Percentiles rank a stretch among this genome's conserved stretches.
Evolutionary conservation across 1,139 yeast genomes (phyloP).

Genomic region (Zygoascus meyerae): DNA sequence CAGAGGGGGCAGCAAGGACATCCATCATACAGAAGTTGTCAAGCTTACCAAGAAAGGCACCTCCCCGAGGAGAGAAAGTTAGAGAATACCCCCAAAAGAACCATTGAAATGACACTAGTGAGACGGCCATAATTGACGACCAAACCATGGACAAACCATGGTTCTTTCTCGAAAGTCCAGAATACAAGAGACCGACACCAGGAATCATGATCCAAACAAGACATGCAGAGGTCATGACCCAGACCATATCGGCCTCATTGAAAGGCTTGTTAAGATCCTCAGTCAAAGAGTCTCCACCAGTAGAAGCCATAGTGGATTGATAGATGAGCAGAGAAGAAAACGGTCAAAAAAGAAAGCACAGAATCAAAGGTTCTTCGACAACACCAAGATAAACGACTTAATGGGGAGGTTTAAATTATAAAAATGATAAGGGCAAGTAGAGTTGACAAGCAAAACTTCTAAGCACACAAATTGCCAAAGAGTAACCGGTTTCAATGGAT

Average conservation of each 20-base stretch:
- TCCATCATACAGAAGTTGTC: conserved; percentile 72
- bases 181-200: conserved; percentile 84
- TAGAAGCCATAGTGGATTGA: conserved; percentile 15
- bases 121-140: conserved; percentile 89
- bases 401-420: too few relatives aligned
- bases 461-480: too few relatives aligned
- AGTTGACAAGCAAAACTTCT: too few relatives aligned
- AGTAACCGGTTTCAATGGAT: too few relatives aligned
- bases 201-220: conserved; percentile 94
- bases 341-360: too few relatives aligned
- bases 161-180: conserved; percentile 87
- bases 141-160: conserved; percentile 86
- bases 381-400: too few relatives aligned
- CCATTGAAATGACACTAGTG: conserved; percentile 86
- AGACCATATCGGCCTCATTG: conserved; percentile 69
- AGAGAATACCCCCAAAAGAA: conserved; percentile 96
- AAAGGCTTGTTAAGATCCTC: conserved; percentile 70
- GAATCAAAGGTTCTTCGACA: too few relatives aligned
- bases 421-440: too few relatives aligned
- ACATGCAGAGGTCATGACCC: conserved; percentile 73
- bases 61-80: conserved; percentile 68
- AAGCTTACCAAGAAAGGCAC: conserved; percentile 71
- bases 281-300: conserved; percentile 72
- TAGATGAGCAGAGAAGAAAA: too few relatives aligned
- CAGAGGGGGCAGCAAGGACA: conserved; percentile 73